Base-by-base conservation (phyloP, 202 grass and related monocot genomes). In the Saccharum hybrid region DNA sequence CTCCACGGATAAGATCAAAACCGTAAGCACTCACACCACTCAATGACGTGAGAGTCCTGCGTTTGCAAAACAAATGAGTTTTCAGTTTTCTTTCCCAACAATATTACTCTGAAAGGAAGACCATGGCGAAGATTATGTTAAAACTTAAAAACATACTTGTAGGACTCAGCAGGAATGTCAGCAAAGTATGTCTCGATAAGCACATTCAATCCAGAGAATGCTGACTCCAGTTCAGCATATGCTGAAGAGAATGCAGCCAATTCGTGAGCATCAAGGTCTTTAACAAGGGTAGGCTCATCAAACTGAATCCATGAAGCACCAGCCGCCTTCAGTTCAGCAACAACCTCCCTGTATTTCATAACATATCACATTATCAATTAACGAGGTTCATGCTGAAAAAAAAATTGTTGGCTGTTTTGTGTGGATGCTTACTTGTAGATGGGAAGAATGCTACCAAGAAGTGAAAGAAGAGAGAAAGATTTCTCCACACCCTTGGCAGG, bases 301-400 rank as follows among this genome's bases (percentile, higher is more conserved):
- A 97, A 93, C 77, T 97, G 94, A 81, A 97, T 93, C 88, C 88
- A 97, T 81, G 94, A 86, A 85, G 94, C 92, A 79, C 94, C 94
- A 74, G 86, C 94, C 64, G 82, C 90, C 84, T 97, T 97, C 63
- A 97, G 63, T 84, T 94, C 94, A 82, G 88, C 41, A 67, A 97
- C 76, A 85, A 94, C 94, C 66, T 97, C 86, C 92, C 94, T 97
- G 60, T 2, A 69, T 84, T 86, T 84, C 18, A 89, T 61, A 71
- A 76, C n/a, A 81, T 60, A 81, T 54, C 28, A 65, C 7, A 86
- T 87, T 78, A 77, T 79, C 33, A 88, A 72, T 66, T 68, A 73
- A 84, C 49, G 14, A 71, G 23, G 54, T 83, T 43, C 2, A 85
- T 16, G 62, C 11, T 48, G 63, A 78, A 59, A 82, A 16, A 16